Percentiles rank a stretch among this genome's conserved stretches.
Conservation (phyloP, 106 monocot genomes). For the Chionographis japonica region DNA sequence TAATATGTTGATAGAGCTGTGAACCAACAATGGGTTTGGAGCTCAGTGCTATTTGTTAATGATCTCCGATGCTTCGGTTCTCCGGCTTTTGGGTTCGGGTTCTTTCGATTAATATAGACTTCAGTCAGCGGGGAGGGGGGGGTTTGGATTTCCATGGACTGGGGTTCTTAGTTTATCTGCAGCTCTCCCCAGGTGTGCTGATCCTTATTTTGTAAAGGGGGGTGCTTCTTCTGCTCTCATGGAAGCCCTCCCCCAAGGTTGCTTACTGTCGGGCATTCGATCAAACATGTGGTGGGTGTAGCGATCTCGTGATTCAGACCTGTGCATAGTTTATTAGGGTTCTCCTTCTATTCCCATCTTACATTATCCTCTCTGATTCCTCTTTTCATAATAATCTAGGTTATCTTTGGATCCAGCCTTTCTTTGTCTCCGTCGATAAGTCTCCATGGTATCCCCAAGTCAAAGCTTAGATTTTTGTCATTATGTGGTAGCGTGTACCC, state of each 20-base stretch:
- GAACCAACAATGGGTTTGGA: neutral
- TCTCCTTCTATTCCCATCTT: conserved; percentile 13
- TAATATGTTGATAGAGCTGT: neutral
- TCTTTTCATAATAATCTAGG: neutral
- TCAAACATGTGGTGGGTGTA: too few species aligned
- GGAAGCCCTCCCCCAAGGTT: conserved; percentile 12
- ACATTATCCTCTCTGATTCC: neutral
- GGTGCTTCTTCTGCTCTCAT: conserved; percentile 34
- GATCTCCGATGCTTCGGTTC: too few species aligned
- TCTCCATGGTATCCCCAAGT: too few species aligned
- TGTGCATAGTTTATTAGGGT: too few species aligned
- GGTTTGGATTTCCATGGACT: neutral
- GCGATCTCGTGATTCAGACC: too few species aligned
- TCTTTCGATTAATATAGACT: neutral
- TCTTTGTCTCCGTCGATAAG: neutral
- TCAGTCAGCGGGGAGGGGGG: conserved; percentile 3
- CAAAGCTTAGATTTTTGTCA: too few species aligned
- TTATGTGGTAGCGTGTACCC: neutral
- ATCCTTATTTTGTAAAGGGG: neutral
- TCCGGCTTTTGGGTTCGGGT: neutral
- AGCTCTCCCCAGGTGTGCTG: conserved; percentile 16
- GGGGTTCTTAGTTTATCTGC: conserved; percentile 11
- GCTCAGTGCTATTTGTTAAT: neutral
- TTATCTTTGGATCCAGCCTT: neutral
- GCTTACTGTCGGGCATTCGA: conserved; percentile 8